phyloP scores from a whole-genome alignment of 2,329 filamentous ascomycete species.

The Colletotrichum tanaceti region DNA sequence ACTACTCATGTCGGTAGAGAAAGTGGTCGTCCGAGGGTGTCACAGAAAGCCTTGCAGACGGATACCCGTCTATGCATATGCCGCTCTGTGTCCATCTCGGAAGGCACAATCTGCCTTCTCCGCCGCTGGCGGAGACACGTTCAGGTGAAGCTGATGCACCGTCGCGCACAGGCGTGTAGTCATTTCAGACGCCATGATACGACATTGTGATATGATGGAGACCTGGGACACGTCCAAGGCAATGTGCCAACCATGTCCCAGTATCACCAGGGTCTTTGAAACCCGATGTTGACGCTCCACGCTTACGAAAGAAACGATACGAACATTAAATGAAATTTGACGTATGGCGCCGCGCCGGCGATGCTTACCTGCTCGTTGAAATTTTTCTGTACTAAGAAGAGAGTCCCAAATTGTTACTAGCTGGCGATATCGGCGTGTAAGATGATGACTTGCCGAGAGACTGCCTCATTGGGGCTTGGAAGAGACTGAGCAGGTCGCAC shows the following conservation, averaged over 20 bases:
- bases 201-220: background rate
- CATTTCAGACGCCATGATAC: slow-evolving; percentile 13
- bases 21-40: slow-evolving; percentile 23
- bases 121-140: slow-evolving; percentile 11
- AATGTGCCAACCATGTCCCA: slow-evolving; percentile 18
- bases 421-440: slow-evolving; percentile 1
- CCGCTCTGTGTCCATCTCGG: slow-evolving; percentile 9
- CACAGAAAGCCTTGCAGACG: slow-evolving; percentile 21
- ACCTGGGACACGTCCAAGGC: background rate
- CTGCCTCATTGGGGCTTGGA: background rate
- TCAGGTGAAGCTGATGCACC: background rate
- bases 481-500: background rate
- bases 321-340: no score
- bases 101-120: slow-evolving; percentile 7
- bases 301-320: background rate
- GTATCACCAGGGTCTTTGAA: slow-evolving; percentile 7
- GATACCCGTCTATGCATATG: slow-evolving; percentile 30
- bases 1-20: background rate
- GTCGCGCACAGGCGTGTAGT: slow-evolving; percentile 12
- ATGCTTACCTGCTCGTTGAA: slow-evolving; percentile 1
- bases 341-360: slow-evolving; percentile 12
- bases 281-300: slow-evolving; percentile 20
- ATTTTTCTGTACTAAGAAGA: background rate
- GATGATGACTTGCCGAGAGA: slow-evolving; percentile 8
- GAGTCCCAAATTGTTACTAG: background rate